Conservation (phyloP, 108 stramenopile species). For the Stephanodiscus minutulus region DNA sequence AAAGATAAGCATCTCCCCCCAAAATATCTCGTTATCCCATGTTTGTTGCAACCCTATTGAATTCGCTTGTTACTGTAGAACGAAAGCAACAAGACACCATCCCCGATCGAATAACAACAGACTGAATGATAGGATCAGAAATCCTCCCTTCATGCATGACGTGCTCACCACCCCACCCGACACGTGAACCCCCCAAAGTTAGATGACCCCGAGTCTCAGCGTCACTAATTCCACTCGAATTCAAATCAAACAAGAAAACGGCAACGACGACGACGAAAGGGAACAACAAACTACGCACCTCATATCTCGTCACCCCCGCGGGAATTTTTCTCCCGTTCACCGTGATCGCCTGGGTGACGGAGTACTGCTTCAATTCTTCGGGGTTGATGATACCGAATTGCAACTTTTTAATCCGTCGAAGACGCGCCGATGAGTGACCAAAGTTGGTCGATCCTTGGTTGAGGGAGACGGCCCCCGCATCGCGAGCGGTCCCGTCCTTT, state of each 20-base stretch:
- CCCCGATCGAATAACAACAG: neutral
- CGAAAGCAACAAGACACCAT: neutral
- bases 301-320: constrained; percentile 90
- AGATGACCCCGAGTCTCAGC: neutral
- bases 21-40: neutral
- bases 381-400: constrained; percentile 98
- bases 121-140: no score
- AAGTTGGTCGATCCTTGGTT: constrained; percentile 89
- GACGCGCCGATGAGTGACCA: constrained; percentile 88
- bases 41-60: neutral
- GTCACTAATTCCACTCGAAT: neutral
- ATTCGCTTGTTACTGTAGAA: neutral
- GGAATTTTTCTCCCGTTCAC: constrained; percentile 91
- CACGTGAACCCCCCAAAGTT: neutral
- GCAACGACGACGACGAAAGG: neutral
- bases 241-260: constrained; percentile 3
- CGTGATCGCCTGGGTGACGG: constrained; percentile 92
- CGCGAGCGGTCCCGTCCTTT: constrained; percentile 50
- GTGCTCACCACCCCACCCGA: neutral
- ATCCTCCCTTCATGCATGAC: no score
- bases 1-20: neutral
- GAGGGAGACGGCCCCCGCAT: constrained; percentile 82
- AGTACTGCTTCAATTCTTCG: constrained; percentile 92
- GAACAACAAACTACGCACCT: constrained; percentile 25
- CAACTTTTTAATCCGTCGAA: constrained; percentile 91